Percentiles rank a stretch among this genome's conserved stretches.
Evolutionary conservation across 495 filamentous ascomycete genomes (phyloP).

Genomic region (Gamarada debralockiae): DNA sequence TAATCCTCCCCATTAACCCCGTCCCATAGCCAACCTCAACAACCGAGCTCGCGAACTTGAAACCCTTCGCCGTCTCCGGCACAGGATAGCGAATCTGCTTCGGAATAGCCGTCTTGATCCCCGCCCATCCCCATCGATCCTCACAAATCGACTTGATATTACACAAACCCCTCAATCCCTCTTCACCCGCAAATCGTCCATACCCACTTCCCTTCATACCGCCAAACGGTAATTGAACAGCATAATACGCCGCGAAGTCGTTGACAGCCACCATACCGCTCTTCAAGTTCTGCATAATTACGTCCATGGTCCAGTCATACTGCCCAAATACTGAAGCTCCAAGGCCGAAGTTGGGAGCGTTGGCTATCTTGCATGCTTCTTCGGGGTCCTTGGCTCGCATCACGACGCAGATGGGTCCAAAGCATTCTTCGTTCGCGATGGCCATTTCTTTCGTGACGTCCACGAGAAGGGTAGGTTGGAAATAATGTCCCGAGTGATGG

Average conservation of each 20-base stretch:
- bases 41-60: slow-evolving; percentile 52
- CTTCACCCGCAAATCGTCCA: slow-evolving; percentile 87
- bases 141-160: slow-evolving; percentile 83
- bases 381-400: slow-evolving; percentile 62
- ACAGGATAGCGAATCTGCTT: slow-evolving; percentile 77
- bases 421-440: slow-evolving; percentile 89
- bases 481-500: slow-evolving; percentile 80
- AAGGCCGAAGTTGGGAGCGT: slow-evolving; percentile 72
- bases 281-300: slow-evolving; percentile 63
- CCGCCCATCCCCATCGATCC: slow-evolving; percentile 60
- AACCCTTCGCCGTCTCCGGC: slow-evolving; percentile 43
- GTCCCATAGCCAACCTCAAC: slow-evolving; percentile 50
- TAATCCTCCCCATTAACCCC: slow-evolving; percentile 2
- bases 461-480: slow-evolving; percentile 81
- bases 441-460: slow-evolving; percentile 75
- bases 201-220: slow-evolving; percentile 85
- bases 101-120: slow-evolving; percentile 74
- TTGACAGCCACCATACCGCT: slow-evolving; percentile 92
- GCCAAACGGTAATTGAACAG: slow-evolving; percentile 90
- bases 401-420: slow-evolving; percentile 83
- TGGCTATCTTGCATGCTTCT: slow-evolving; percentile 67
- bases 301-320: slow-evolving; percentile 39
- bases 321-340: slow-evolving; percentile 80
- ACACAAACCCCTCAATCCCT: slow-evolving; percentile 79
- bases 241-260: slow-evolving; percentile 90